Evolutionary conservation across 768 basidiomycete genomes (phyloP).

Genomic region (Lyophyllum shimeji): DNA sequence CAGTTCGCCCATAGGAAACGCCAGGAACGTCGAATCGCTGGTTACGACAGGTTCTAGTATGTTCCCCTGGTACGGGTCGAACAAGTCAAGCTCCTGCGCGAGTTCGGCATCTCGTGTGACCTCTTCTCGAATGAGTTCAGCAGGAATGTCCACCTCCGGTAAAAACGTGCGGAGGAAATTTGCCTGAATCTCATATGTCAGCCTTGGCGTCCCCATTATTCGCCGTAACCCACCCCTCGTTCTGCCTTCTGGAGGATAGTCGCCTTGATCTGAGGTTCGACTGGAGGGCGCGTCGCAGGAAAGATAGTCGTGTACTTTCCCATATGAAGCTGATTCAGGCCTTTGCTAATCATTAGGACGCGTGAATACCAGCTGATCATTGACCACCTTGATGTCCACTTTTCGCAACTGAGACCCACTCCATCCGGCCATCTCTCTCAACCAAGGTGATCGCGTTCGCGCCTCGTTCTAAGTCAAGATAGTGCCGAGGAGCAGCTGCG

Average conservation of each 20-base stretch:
- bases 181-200: slow-evolving; percentile 40
- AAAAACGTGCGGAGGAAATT: slow-evolving; percentile 70
- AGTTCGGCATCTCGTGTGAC: slow-evolving; percentile 45
- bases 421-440: slow-evolving; percentile 38
- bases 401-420: slow-evolving; percentile 51
- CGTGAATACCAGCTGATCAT: background rate
- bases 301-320: slow-evolving; percentile 46
- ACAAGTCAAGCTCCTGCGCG: slow-evolving; percentile 33
- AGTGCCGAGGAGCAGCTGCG: slow-evolving; percentile 28
- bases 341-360: background rate
- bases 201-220: background rate
- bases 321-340: slow-evolving; percentile 18
- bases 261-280: slow-evolving; percentile 25
- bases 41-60: slow-evolving; percentile 42
- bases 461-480: slow-evolving; percentile 60
- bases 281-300: slow-evolving; percentile 52
- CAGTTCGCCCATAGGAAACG: slow-evolving; percentile 67
- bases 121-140: slow-evolving; percentile 62
- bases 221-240: slow-evolving; percentile 52
- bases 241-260: slow-evolving; percentile 54
- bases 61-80: slow-evolving; percentile 62
- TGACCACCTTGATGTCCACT: slow-evolving; percentile 23
- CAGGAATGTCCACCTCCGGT: slow-evolving; percentile 72
- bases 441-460: slow-evolving; percentile 56
- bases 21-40: slow-evolving; percentile 33